Evolutionary conservation across 768 basidiomycete species (phyloP).

Genomic region (Cystobasidium tubakii): DNA sequence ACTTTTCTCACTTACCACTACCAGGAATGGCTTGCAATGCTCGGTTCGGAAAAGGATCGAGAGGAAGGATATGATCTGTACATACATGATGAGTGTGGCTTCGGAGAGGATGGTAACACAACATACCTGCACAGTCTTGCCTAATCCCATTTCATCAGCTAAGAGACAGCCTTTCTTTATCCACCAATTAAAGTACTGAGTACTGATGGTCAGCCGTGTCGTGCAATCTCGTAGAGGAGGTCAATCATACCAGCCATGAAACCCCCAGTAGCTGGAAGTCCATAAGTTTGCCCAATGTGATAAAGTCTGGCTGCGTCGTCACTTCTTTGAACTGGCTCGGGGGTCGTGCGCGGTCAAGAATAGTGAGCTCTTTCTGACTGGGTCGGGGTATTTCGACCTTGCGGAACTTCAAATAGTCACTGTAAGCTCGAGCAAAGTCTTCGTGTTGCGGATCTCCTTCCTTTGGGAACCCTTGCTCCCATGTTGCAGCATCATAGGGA

Average conservation of each 20-base stretch:
- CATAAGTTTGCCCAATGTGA: slow-evolving; percentile 53
- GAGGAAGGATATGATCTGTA: slow-evolving; percentile 75
- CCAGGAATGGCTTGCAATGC: slow-evolving; percentile 68
- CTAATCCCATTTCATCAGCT: slow-evolving; percentile 90
- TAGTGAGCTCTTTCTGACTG: slow-evolving; percentile 44
- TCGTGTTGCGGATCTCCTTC: slow-evolving; percentile 57
- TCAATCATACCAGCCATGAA: slow-evolving; percentile 47
- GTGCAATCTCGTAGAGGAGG: background rate
- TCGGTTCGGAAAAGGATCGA: slow-evolving; percentile 60
- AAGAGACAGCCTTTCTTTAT: slow-evolving; percentile 75
- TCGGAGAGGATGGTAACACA: too few species aligned
- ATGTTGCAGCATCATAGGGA: slow-evolving; percentile 78
- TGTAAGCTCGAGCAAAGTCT: slow-evolving; percentile 65
- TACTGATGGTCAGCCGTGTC: slow-evolving; percentile 64
- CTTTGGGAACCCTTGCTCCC: slow-evolving; percentile 26
- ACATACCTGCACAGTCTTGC: slow-evolving; percentile 64
- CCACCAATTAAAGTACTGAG: slow-evolving; percentile 77
- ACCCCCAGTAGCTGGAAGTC: slow-evolving; percentile 50
- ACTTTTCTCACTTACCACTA: slow-evolving; percentile 56
- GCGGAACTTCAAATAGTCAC: slow-evolving; percentile 61
- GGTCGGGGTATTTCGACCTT: slow-evolving; percentile 59
- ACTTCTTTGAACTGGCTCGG: slow-evolving; percentile 53
- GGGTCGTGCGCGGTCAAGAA: slow-evolving; percentile 43
- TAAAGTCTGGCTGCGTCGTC: slow-evolving; percentile 58
- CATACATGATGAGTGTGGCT: background rate